Base-by-base conservation (phyloP, 2,329 filamentous ascomycete genomes). In the Fusarium oligoseptatum region DNA sequence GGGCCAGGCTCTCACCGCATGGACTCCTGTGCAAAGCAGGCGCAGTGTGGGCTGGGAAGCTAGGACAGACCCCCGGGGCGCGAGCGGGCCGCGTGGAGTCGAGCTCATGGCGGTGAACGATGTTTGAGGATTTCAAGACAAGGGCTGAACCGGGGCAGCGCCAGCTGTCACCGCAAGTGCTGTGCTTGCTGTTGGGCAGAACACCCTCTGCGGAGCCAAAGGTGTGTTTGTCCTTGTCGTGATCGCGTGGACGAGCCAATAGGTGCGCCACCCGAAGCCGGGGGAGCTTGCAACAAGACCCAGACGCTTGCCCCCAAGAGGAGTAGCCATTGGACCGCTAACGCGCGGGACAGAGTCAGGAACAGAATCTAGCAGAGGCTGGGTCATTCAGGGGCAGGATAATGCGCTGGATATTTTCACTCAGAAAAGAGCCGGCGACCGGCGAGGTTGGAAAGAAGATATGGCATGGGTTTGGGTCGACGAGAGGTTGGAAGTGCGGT, bases 121-220 rank as follows among this genome's bases (percentile, higher is more conserved):
- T 68, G 69, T 61, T 65, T 77, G 37, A 61, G 34, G 63, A 60
- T 58, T 66, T 56, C 52, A 66, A 66, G 76, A 76, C 77, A 73
- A 68, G 74, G 72, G 73, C 66, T 66, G 37, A 56, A 61, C 41
- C 29, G 66, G 68, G 70, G 70, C 58, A 48, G 52, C 58, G 76
- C 72, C 76, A 78, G 76, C 66, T 78, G 77, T 79, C 77, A 79
- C 77, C 77, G 77, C 77, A 78, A 79, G 77, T 75, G 70, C 74
- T 72, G 70, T 69, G 64, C 48, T 67, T 48, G 62, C 72, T 63
- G 73, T 76, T 78, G 72, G 48, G 74, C 39, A 66, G 68, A 76
- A 56, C 45, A 63, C 34, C 24, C 48, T 70, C 63, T 43, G 39
- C 65, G 74, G 72, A 64, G 43, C 17, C 39, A 68, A 68, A 64